Evolutionary conservation across 176 grass and related monocot species (phyloP).

Genomic region (Aechmea fasciata): DNA sequence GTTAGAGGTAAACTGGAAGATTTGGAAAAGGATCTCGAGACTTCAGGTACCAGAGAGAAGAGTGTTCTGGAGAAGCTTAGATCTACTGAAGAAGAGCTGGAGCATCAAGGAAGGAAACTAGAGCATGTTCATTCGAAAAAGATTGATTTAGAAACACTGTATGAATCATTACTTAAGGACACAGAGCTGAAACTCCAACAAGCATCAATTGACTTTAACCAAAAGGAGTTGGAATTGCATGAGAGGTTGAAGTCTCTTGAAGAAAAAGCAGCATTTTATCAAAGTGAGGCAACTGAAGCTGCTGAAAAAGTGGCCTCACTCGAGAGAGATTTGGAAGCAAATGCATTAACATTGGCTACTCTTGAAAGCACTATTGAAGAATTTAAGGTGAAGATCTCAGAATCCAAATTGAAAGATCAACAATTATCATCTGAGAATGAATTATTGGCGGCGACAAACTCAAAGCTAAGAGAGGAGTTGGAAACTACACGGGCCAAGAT

Average conservation of each 20-base stretch:
- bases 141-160: slow-evolving; percentile 49
- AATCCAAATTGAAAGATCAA: slow-evolving; percentile 48
- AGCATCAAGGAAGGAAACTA: slow-evolving; percentile 51
- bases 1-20: slow-evolving; percentile 36
- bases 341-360: slow-evolving; percentile 53
- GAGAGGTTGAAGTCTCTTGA: slow-evolving; percentile 42
- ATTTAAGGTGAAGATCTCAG: slow-evolving; percentile 37
- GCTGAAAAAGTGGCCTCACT: slow-evolving; percentile 55
- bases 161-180: slow-evolving; percentile 72
- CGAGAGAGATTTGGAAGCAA: slow-evolving; percentile 64
- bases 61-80: slow-evolving; percentile 54
- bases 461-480: slow-evolving; percentile 53
- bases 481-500: slow-evolving; percentile 41
- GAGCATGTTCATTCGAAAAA: slow-evolving; percentile 73
- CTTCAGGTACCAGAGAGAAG: slow-evolving; percentile 41
- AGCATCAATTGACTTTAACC: slow-evolving; percentile 32
- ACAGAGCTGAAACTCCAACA: slow-evolving; percentile 60
- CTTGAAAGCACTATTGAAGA: slow-evolving; percentile 50
- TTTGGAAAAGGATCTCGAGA: slow-evolving; percentile 41
- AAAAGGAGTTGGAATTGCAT: slow-evolving; percentile 49
- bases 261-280: slow-evolving; percentile 44
- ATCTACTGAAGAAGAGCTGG: slow-evolving; percentile 57
- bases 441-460: slow-evolving; percentile 33
- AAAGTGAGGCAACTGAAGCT: slow-evolving; percentile 38
- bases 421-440: slow-evolving; percentile 34